These are phyloP conservation scores for Aquanectria penicillioides DNA, from an alignment of 2,329 filamentous ascomycete species.

Conservation along the genomic window DNA sequence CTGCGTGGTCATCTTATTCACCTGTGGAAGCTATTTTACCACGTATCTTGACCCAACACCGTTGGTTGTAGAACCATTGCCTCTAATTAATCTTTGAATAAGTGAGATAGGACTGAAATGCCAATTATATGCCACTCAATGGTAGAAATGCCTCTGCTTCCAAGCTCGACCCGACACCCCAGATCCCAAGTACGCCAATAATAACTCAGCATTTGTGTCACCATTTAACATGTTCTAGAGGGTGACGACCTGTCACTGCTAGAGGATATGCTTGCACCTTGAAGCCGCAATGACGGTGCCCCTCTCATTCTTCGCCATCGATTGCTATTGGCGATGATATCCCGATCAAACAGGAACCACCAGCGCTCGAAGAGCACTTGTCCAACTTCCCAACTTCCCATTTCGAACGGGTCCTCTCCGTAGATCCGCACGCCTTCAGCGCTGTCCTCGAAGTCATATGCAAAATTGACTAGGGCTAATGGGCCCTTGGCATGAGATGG, in stretches of 20 bases:
- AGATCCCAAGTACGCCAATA: no score
- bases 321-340: constrained; percentile 65
- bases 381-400: constrained; percentile 65
- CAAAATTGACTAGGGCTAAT: constrained; percentile 60
- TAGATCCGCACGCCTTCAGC: constrained; percentile 62
- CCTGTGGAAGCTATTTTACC: no score
- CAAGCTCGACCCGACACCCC: no score
- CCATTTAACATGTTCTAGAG: no score
- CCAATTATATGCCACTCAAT: no score
- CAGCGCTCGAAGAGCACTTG: constrained; percentile 67
- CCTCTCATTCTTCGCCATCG: constrained; percentile 59
- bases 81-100: no score
- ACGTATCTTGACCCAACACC: no score
- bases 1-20: no score
- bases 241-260: constrained; percentile 9
- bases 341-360: constrained; percentile 69
- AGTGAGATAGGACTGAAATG: no score
- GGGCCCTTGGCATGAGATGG: constrained; percentile 58
- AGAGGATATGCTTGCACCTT: constrained; percentile 14
- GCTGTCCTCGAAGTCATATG: constrained; percentile 66
- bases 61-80: no score
- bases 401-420: constrained; percentile 59
- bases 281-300: constrained; percentile 44
- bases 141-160: no score
- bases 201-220: no score